A percentile compares a stretch with the other conserved stretches of the same genome.
Evolutionary conservation across 805 yeast genomes (phyloP).

Genomic region (Grigorovia transvaalensis): DNA sequence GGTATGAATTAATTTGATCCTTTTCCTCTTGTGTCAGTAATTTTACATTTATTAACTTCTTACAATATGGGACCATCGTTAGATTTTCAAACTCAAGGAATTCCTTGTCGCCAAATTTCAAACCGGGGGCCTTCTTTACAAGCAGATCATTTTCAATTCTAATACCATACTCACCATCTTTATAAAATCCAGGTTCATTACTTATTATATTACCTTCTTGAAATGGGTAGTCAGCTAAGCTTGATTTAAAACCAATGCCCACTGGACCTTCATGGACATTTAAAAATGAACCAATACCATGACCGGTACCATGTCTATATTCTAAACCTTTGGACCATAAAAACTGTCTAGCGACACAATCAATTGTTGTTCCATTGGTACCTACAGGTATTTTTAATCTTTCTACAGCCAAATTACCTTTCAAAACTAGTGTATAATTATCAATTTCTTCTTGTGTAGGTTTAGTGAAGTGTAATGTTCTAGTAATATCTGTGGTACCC

Average conservation of each 20-base stretch:
- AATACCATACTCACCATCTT: constrained; percentile 82
- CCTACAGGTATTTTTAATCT: constrained; percentile 67
- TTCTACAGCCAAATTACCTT: constrained; percentile 86
- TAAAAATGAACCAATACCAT: constrained; percentile 88
- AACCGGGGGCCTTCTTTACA: constrained; percentile 32
- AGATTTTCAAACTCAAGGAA: constrained; percentile 71
- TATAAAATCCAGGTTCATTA: constrained; percentile 92
- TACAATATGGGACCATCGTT: constrained; percentile 79
- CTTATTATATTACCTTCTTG: constrained; percentile 66
- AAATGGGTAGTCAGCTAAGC: constrained; percentile 41
- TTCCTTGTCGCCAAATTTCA: constrained; percentile 43
- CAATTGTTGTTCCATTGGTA: constrained; percentile 66
- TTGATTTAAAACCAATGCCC: constrained; percentile 53
- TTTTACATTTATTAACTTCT: constrained; percentile 51
- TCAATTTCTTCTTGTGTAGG: constrained; percentile 49
- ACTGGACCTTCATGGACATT: constrained; percentile 94
- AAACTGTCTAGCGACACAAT: constrained; percentile 71
- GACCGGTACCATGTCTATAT: constrained; percentile 93
- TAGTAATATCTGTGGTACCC: constrained; percentile 94
- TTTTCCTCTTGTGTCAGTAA: constrained; percentile 54
- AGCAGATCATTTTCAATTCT: constrained; percentile 79
- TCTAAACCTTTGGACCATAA: constrained; percentile 77
- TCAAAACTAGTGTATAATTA: constrained; percentile 75
- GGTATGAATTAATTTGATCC: constrained; percentile 59
- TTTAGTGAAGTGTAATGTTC: constrained; percentile 61